Base-by-base conservation (phyloP, 345 rosid genomes). In the Sisymbrium irio region DNA sequence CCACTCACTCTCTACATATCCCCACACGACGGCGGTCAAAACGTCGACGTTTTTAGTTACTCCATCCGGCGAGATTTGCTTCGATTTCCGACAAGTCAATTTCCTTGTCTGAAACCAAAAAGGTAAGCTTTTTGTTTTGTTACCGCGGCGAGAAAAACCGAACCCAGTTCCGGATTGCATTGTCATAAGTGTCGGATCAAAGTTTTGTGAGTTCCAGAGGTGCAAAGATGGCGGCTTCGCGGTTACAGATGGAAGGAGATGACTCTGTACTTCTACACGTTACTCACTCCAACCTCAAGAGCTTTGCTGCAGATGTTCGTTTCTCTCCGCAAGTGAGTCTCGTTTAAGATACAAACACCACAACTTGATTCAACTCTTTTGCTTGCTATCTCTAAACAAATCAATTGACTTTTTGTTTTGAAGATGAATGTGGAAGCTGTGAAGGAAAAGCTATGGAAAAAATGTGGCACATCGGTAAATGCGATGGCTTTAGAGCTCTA, bases 381-480 rank as follows among this genome's bases (percentile, higher is more conserved):
- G 49, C 22, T 54, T 30, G 35, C 6, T 55, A 20, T 56, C 57
- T 76, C 8, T 42, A n/a, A 45, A 42, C 36, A 6, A 6, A 22
- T 20, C 1, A 25, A 5, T 3, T 76, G 62, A 33, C 0, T 64
- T 56, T 1, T 64, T 13, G 19, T 32, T 36, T 3, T 36, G 64
- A 50, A 85, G 86, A 73, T 78, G 83, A 83, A 69, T 61, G 95
- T 94, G 74, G 97, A 91, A 81, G 84, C 92, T 28, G 92, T 89
- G 58, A 91, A 94, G 69, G 98, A 91, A 2, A 94, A 94, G 87
- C 83, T 94, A 37, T 88, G 97, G 98, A 88, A 67, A 14, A 89
- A 94, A 87, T 94, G 95, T 42, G 96, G 96, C 6, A 88, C 96
- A 13, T 85, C 93, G 5, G 88, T 89, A 55, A 78, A 76, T 59